These are phyloP conservation scores for Aspergillus indologenus DNA, from an alignment of 495 filamentous ascomycete species.

Conservation along the genomic window DNA sequence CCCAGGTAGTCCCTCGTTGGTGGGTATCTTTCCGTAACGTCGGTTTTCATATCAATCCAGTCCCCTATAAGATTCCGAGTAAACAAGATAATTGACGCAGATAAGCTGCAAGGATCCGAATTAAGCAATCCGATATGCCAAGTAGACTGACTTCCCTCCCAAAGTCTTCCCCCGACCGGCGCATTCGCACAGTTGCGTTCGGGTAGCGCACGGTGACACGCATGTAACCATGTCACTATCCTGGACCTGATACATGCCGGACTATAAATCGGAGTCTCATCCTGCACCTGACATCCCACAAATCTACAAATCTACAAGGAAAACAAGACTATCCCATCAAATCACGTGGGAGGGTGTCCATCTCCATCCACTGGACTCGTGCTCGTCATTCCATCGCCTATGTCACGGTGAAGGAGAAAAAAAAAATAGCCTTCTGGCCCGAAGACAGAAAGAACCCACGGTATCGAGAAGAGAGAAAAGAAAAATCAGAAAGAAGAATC, in stretches of 20 bases:
- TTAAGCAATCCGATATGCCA: not conserved
- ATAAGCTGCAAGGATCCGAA: not conserved
- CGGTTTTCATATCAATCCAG: no score
- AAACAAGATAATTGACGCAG: no score
- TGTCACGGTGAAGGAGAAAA: constrained; percentile 2
- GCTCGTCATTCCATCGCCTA: not conserved
- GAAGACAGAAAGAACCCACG: constrained; percentile 19
- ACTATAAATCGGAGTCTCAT: no score
- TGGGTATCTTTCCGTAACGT: not conserved
- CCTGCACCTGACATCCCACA: no score
- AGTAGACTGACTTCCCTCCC: no score
- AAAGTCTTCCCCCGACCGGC: no score
- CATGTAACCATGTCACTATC: no score
- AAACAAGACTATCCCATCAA: not conserved
- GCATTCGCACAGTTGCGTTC: no score
- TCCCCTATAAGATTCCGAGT: no score
- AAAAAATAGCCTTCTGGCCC: not conserved
- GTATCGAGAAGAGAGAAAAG: constrained; percentile 19
- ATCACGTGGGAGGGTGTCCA: not conserved
- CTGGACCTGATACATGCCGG: no score
- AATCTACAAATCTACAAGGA: not conserved
- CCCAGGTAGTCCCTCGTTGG: no score
- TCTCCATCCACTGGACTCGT: not conserved
- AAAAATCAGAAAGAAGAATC: constrained; percentile 25
- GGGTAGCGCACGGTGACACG: no score